These are phyloP conservation scores for Leccinum pellstonianum DNA, from an alignment of 768 basidiomycete genomes.

Conservation along the genomic window DNA sequence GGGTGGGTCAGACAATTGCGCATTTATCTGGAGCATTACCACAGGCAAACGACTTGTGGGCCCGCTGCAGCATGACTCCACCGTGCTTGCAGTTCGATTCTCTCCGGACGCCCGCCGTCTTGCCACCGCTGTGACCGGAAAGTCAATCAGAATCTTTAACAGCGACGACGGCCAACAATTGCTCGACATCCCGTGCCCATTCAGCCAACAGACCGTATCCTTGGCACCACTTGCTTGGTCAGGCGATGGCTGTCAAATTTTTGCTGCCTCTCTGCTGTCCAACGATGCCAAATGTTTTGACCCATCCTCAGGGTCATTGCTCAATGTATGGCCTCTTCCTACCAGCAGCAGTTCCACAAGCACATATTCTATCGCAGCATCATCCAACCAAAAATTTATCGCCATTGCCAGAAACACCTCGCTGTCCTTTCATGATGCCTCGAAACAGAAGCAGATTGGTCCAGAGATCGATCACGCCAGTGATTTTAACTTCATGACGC, in stretches of 20 bases:
- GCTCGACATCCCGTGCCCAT: too few species aligned
- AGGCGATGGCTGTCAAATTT: neutral
- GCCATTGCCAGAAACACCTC: neutral
- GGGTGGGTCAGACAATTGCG: too few species aligned
- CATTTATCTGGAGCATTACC: too few species aligned
- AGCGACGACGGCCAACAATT: too few species aligned
- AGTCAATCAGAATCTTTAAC: too few species aligned
- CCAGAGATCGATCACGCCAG: too few species aligned
- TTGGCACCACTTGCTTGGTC: neutral
- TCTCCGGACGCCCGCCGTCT: neutral
- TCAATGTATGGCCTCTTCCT: neutral
- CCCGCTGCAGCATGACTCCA: neutral
- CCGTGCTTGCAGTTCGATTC: neutral
- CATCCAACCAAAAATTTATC: neutral
- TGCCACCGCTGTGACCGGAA: neutral
- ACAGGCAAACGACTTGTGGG: neutral
- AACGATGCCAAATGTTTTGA: neutral
- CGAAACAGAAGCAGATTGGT: neutral
- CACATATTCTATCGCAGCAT: neutral
- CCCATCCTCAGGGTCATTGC: neutral
- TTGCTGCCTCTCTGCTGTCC: neutral
- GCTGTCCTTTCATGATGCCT: neutral
- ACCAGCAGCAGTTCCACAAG: too few species aligned
- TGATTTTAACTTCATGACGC: too few species aligned
- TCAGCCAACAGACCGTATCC: too few species aligned